These are phyloP conservation scores for Polytrichum commune DNA, from an alignment of 225 moss, liverwort and hornwort genomes.

Conservation along the genomic window DNA sequence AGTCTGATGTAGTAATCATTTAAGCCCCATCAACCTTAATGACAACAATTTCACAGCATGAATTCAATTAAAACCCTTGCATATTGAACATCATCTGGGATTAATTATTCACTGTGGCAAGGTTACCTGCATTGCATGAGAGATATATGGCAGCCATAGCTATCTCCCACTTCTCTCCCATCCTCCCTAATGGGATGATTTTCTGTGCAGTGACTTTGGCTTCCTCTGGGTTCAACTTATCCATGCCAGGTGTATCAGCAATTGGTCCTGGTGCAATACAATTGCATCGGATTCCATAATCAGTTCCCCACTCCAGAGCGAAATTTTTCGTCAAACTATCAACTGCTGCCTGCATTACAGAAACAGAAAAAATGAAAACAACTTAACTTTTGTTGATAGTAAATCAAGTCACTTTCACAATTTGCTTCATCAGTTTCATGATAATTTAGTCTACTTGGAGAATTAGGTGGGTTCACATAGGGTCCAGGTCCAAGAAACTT, in stretches of 20 bases:
- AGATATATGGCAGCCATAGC: conserved; percentile 81
- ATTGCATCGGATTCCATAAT: conserved; percentile 74
- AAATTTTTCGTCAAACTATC: conserved; percentile 81
- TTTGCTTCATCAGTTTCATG: neutral
- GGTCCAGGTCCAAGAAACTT: too few relatives aligned
- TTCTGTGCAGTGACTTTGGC: conserved; percentile 8
- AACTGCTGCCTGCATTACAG: conserved; percentile 70
- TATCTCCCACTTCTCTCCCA: conserved; percentile 88
- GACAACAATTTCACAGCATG: neutral
- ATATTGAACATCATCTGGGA: neutral
- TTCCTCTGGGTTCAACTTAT: conserved; percentile 50
- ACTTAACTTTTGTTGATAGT: neutral
- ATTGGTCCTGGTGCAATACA: conserved; percentile 90
- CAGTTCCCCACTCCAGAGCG: conserved; percentile 89
- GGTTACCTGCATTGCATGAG: conserved; percentile 74
- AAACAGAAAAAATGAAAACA: conserved; percentile 1
- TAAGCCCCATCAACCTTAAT: neutral
- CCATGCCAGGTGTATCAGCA: conserved; percentile 75
- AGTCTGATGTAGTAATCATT: neutral
- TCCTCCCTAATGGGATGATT: conserved; percentile 38
- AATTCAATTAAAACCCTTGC: neutral
- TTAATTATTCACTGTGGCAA: neutral
- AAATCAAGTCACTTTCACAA: neutral
- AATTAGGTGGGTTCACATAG: too few relatives aligned
- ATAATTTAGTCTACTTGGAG: neutral